Evolutionary conservation across 345 rosid genomes (phyloP).

Genomic region (Linum lewisii): DNA sequence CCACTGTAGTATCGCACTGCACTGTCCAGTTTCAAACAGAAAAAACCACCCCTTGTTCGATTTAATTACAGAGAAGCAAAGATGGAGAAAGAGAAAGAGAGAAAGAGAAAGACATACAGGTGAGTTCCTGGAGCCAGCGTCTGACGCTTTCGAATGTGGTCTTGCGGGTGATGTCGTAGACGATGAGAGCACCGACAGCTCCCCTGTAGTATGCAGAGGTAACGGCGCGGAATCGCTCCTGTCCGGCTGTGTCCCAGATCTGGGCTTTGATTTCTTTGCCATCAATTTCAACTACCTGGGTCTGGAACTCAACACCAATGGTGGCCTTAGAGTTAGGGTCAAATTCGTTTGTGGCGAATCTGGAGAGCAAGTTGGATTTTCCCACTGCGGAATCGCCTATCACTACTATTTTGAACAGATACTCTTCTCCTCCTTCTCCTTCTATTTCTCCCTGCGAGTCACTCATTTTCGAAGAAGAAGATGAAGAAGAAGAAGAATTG

Average conservation of each 20-base stretch:
- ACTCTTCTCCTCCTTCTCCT: constrained; percentile 4
- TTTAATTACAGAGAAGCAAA: neutral
- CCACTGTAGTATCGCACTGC: neutral
- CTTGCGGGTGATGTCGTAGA: constrained; percentile 4
- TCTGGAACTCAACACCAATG: constrained; percentile 5
- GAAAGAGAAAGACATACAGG: neutral
- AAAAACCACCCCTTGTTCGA: neutral
- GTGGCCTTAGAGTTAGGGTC: constrained; percentile 2
- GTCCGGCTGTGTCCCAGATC: constrained; percentile 8
- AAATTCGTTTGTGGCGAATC: constrained; percentile 1
- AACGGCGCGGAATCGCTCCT: constrained; percentile 6
- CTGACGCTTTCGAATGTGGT: constrained; percentile 5
- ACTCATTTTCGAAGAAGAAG: too few species aligned
- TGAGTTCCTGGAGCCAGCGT: constrained; percentile 2
- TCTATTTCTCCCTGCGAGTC: too few species aligned
- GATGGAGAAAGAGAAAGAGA: neutral
- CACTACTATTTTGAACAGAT: constrained; percentile 1
- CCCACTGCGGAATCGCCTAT: constrained; percentile 5
- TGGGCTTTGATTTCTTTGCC: constrained; percentile 5
- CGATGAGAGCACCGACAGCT: constrained; percentile 2
- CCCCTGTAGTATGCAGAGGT: constrained; percentile 3
- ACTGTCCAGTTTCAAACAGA: neutral
- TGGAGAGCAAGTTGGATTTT: neutral
- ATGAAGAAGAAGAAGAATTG: too few species aligned
- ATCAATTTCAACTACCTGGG: neutral